Percentiles rank a stretch among this genome's conserved stretches.
Evolutionary conservation across 2,329 filamentous ascomycete species (phyloP).

Genomic region (Penicillium oxalicum): DNA sequence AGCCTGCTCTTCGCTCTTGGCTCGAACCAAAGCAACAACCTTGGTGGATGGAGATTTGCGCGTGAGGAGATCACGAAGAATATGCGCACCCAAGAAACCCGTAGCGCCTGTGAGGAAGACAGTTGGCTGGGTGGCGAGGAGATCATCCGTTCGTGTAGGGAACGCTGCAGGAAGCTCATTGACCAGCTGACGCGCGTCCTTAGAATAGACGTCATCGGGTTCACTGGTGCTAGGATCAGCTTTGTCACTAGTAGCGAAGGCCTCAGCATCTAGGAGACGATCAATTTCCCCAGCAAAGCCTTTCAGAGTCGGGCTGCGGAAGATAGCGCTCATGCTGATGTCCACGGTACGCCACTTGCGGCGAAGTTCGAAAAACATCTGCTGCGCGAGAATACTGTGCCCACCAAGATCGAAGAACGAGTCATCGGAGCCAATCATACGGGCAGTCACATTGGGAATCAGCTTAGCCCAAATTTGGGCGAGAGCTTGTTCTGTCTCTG

Average conservation of each 20-base stretch:
- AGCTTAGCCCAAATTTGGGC: slow-evolving; percentile 70
- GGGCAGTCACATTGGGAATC: slow-evolving; percentile 60
- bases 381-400: slow-evolving; percentile 74
- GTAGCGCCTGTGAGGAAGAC: slow-evolving; percentile 85
- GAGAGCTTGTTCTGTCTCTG: slow-evolving; percentile 59
- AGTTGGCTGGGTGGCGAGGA: slow-evolving; percentile 44
- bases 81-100: slow-evolving; percentile 78
- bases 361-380: slow-evolving; percentile 67
- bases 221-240: slow-evolving; percentile 37
- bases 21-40: slow-evolving; percentile 71
- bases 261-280: slow-evolving; percentile 42
- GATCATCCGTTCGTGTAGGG: slow-evolving; percentile 27
- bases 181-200: slow-evolving; percentile 45
- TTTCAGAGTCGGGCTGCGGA: slow-evolving; percentile 58
- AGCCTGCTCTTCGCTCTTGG: slow-evolving; percentile 55
- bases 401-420: slow-evolving; percentile 75
- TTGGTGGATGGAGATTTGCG: slow-evolving; percentile 51
- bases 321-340: slow-evolving; percentile 65
- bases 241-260: slow-evolving; percentile 40
- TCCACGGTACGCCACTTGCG: slow-evolving; percentile 57
- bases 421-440: slow-evolving; percentile 58
- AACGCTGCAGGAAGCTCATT: slow-evolving; percentile 46
- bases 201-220: slow-evolving; percentile 45
- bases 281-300: slow-evolving; percentile 54
- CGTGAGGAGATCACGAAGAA: slow-evolving; percentile 68